Conservation (phyloP, 805 yeast species). For the Tetrapisispora arboricola region DNA sequence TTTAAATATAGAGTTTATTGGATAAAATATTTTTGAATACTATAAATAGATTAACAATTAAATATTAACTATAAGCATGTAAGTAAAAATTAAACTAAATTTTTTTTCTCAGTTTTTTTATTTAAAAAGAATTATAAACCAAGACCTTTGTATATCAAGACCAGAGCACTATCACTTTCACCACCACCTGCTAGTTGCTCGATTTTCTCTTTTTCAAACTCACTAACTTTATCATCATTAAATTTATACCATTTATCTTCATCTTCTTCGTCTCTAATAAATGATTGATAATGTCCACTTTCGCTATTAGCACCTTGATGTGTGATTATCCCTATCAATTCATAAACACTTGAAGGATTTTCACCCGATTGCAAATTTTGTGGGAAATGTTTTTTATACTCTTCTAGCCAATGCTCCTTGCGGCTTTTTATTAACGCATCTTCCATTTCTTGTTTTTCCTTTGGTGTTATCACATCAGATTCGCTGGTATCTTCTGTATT, state of each 20-base stretch:
- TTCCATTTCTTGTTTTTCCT: slow-evolving; percentile 48
- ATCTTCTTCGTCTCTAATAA: slow-evolving; percentile 61
- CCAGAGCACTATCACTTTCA: slow-evolving; percentile 91
- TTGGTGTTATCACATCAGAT: slow-evolving; percentile 30
- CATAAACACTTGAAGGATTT: slow-evolving; percentile 82
- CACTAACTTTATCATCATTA: slow-evolving; percentile 81
- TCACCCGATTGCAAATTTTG: slow-evolving; percentile 46
- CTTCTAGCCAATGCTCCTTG: slow-evolving; percentile 40
- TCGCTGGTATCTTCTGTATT: slow-evolving; percentile 6
- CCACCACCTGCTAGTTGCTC: slow-evolving; percentile 94
- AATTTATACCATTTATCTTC: slow-evolving; percentile 88
- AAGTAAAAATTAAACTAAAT: too few species aligned
- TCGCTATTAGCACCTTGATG: slow-evolving; percentile 95
- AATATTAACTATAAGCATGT: too few species aligned
- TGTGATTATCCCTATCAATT: slow-evolving; percentile 71
- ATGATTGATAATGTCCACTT: slow-evolving; percentile 94
- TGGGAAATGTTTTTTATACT: slow-evolving; percentile 37
- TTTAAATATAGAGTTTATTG: too few species aligned
- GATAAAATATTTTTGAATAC: too few species aligned
- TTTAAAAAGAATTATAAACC: slow-evolving; percentile 36
- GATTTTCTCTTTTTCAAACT: slow-evolving; percentile 70
- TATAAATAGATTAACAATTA: too few species aligned
- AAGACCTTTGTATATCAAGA: slow-evolving; percentile 73
- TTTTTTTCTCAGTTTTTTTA: too few species aligned
- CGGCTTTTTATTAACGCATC: slow-evolving; percentile 35